Base-by-base conservation (phyloP, 495 filamentous ascomycete species). In the Penicillium coffeae region DNA sequence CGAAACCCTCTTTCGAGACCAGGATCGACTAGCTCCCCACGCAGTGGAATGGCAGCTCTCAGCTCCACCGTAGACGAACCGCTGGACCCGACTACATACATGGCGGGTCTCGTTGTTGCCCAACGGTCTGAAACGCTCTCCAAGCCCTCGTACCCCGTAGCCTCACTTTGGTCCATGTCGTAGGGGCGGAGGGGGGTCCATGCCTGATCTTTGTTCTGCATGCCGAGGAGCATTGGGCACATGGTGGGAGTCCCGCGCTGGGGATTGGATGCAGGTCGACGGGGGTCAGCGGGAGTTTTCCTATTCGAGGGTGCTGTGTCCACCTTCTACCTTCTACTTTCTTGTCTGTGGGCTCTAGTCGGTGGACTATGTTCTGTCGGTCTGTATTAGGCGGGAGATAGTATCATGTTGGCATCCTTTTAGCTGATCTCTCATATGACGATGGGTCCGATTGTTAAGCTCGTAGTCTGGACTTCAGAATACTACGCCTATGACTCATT, bases 81-180 rank as follows among this genome's bases (percentile, higher is more conserved):
- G 21, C 21, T 43, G 45, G 46, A 44, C 34, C 49, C 49, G 35
- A 8, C 38, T 35, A 46, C 37, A 41, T 12, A n/a, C n/a, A n/a
- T n/a, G 19, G 12, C 19, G 47, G n/a, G 12, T 19, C 40, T 52
- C 25, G 47, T 58, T 34, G 35, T 38, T 58, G 55, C 55, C 55
- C 55, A 58, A 58, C 47, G 19, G 25, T 44, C 25, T 50, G 43
- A 54, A 54, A 47, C 51, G 45, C 32, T 33, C 18, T 30, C 27
- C 13, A 37, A 56, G 45, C 27, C 45, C 27, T n/a, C 42, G 22
- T 42, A 8, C 10, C 30, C 36, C 47, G 45, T 47, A 58, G 55
- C 55, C 55, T 58, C 55, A 58, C 55, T 58, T 54, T 57, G 30
- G 42, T 30, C 42, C 21, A 27, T 36, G n/a, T n/a, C n/a, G n/a